Conservation (phyloP, 2,329 filamentous ascomycete species). For the Oidium heveae region DNA sequence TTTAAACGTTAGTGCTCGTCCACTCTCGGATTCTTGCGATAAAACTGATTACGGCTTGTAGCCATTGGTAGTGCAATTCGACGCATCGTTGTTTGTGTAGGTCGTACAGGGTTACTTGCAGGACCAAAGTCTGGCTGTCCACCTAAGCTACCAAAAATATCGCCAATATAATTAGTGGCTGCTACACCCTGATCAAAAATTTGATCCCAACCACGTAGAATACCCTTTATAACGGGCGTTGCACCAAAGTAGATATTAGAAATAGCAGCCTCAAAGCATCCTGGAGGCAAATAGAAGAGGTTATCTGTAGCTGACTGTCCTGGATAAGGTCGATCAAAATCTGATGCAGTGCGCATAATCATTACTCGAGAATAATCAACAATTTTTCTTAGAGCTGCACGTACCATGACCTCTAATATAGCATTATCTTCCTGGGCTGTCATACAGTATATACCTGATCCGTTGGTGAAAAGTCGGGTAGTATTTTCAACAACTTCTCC, state of each 20-base stretch:
- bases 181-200: constrained; percentile 31
- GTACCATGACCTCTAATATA: constrained; percentile 36
- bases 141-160: constrained; percentile 44
- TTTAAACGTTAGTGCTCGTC: no score
- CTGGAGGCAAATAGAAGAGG: constrained; percentile 32
- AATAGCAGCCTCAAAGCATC: constrained; percentile 35
- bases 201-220: constrained; percentile 32
- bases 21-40: no score
- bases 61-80: no score
- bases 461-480: constrained; percentile 38
- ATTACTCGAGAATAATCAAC: constrained; percentile 44
- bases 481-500: constrained; percentile 39
- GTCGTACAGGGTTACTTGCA: constrained; percentile 21
- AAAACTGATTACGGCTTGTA: no score
- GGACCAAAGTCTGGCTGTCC: constrained; percentile 40
- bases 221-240: constrained; percentile 31
- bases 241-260: constrained; percentile 42
- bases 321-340: constrained; percentile 45
- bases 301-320: constrained; percentile 30
- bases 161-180: constrained; percentile 40
- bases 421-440: constrained; percentile 52
- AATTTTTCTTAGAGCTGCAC: constrained; percentile 27
- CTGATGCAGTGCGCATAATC: constrained; percentile 40
- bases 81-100: not conserved
- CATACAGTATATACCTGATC: constrained; percentile 40